These are phyloP conservation scores for Sapria himalayana DNA, from an alignment of 345 rosid genomes.

Conservation along the genomic window DNA sequence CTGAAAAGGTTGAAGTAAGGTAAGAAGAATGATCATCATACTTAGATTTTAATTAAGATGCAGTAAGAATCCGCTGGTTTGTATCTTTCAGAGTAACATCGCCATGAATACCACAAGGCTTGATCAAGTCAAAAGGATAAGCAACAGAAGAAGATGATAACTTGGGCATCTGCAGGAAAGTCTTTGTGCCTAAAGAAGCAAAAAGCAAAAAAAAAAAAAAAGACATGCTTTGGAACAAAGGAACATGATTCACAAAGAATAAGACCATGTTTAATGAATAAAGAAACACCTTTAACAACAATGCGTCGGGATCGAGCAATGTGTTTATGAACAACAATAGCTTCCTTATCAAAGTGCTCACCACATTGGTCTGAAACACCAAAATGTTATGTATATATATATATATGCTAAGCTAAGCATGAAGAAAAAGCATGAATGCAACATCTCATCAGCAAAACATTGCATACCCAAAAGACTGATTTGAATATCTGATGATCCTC, in stretches of 20 bases:
- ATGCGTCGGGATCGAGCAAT: constrained; percentile 36
- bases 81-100: constrained; percentile 90
- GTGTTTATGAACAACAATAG: constrained; percentile 25
- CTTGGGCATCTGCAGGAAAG: constrained; percentile 37
- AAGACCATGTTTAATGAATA: not conserved
- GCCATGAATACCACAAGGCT: constrained; percentile 78
- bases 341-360: too few relatives aligned
- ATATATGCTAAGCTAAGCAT: too few relatives aligned
- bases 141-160: constrained; percentile 59
- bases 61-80: constrained; percentile 58
- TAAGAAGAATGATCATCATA: constrained; percentile 22
- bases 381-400: too few relatives aligned
- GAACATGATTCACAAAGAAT: not conserved
- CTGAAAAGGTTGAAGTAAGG: constrained; percentile 92
- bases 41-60: constrained; percentile 37
- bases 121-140: constrained; percentile 83
- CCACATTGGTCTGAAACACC: too few relatives aligned
- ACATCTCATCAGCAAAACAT: too few relatives aligned
- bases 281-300: constrained; percentile 45
- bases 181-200: constrained; percentile 38
- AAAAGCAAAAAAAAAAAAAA: constrained; percentile 1
- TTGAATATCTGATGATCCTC: too few relatives aligned
- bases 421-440: too few relatives aligned
- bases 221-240: not conserved
- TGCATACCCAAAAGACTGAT: too few relatives aligned